phyloP scores from a whole-genome alignment of 495 filamentous ascomycete genomes.

The Penicillium antarcticum region DNA sequence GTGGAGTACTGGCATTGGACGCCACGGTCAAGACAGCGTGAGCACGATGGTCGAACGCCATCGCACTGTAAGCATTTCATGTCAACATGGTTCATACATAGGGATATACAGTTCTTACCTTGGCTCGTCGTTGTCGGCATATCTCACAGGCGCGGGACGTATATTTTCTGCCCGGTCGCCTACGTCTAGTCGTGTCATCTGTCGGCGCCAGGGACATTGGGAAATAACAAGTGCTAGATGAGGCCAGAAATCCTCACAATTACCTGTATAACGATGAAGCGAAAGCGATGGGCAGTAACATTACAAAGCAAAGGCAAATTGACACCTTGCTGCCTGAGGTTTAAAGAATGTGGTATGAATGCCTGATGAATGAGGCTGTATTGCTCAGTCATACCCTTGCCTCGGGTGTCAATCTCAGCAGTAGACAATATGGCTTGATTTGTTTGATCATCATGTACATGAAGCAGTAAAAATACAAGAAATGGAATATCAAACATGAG shows the following conservation, averaged over 20 bases:
- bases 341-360: background rate
- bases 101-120: constrained; percentile 9
- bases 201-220: constrained; percentile 8
- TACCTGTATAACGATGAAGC: background rate
- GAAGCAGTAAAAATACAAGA: too few species aligned
- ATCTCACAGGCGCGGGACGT: constrained; percentile 27
- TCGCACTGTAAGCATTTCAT: constrained; percentile 18
- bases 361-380: background rate
- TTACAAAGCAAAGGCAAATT: constrained; percentile 14
- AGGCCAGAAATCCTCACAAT: too few species aligned
- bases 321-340: constrained; percentile 1
- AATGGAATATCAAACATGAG: too few species aligned
- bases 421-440: background rate
- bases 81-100: background rate
- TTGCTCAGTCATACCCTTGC: background rate
- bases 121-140: constrained; percentile 29
- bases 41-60: constrained; percentile 23
- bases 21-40: constrained; percentile 24
- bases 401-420: background rate
- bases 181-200: constrained; percentile 15
- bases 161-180: constrained; percentile 23
- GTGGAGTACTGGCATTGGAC: constrained; percentile 24
- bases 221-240: background rate
- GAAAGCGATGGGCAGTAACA: background rate
- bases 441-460: too few species aligned